Percentiles rank a stretch among this genome's conserved stretches.
These are phyloP conservation scores for Penicillium paradoxum DNA, from an alignment of 495 filamentous ascomycete genomes.

Conservation along the genomic window DNA sequence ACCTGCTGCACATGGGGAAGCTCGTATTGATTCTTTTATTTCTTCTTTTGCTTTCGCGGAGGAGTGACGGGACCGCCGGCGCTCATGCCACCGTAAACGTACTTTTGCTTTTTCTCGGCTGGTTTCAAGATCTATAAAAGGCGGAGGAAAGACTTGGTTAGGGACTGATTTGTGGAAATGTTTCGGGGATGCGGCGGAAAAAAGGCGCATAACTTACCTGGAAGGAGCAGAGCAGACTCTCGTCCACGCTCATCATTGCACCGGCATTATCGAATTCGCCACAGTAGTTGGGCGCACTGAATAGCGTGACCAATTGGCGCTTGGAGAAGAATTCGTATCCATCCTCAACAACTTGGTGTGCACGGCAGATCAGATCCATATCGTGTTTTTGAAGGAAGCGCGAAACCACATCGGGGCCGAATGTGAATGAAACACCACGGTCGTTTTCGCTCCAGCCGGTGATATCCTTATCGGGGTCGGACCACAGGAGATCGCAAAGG, in stretches of 20 bases:
- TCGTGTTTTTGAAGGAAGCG: constrained; percentile 99
- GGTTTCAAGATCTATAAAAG: constrained; percentile 85
- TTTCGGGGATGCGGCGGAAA: neutral
- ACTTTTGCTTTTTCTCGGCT: constrained; percentile 99
- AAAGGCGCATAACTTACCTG: constrained; percentile 55
- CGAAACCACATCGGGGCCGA: constrained; percentile 97
- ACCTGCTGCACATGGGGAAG: constrained; percentile 83
- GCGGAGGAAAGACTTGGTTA: constrained; percentile 8
- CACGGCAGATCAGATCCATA: constrained; percentile 98
- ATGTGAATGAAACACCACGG: constrained; percentile 97
- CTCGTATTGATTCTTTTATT: constrained; percentile 75
- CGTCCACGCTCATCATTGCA: constrained; percentile 99
- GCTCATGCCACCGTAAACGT: constrained; percentile 88
- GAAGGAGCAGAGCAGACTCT: constrained; percentile 97
- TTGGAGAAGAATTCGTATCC: constrained; percentile 99
- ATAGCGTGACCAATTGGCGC: constrained; percentile 92
- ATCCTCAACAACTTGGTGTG: constrained; percentile 98
- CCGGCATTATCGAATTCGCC: constrained; percentile 99
- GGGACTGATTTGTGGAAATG: neutral
- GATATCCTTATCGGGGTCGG: constrained; percentile 98
- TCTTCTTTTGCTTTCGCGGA: constrained; percentile 87
- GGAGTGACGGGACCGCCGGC: constrained; percentile 81
- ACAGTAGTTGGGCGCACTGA: constrained; percentile 98
- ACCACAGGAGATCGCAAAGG: constrained; percentile 96
- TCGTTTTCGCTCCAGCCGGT: constrained; percentile 99